These are phyloP conservation scores for Nitzschia putrida DNA, from an alignment of 108 stramenopile species.

Conservation along the genomic window DNA sequence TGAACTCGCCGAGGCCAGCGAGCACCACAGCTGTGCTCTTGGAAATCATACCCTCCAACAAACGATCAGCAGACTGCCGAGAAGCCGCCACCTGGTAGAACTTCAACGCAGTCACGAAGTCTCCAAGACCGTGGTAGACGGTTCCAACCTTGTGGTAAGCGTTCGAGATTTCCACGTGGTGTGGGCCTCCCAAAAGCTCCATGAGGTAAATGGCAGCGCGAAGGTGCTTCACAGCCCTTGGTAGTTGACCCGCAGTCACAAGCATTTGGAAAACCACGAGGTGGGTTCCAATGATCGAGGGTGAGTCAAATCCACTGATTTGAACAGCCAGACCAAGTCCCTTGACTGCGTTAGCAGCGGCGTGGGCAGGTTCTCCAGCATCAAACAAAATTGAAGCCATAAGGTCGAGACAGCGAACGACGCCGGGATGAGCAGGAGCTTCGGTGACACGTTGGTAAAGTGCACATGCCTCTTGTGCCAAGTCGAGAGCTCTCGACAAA, in stretches of 20 bases:
- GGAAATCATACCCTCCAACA: conserved; percentile 67
- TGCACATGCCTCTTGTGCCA: conserved; percentile 74
- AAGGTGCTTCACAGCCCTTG: conserved; percentile 70
- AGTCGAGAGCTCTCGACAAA: conserved; percentile 68
- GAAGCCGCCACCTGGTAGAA: conserved; percentile 58
- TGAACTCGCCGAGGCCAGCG: conserved; percentile 61
- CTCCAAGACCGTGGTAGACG: conserved; percentile 64
- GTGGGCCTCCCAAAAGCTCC: conserved; percentile 83
- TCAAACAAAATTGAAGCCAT: conserved; percentile 75
- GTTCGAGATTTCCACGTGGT: conserved; percentile 68
- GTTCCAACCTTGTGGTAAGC: conserved; percentile 84
- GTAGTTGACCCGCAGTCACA: conserved; percentile 41
- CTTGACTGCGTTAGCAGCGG: conserved; percentile 63
- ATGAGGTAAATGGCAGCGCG: conserved; percentile 84
- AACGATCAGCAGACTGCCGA: conserved; percentile 57
- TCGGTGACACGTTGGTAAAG: conserved; percentile 83
- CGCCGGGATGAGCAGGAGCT: conserved; percentile 68
- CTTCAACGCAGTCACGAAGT: conserved; percentile 48
- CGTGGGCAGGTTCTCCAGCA: conserved; percentile 64
- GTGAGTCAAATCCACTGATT: conserved; percentile 80
- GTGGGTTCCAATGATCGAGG: conserved; percentile 60
- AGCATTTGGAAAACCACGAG: conserved; percentile 61
- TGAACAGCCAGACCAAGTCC: conserved; percentile 79
- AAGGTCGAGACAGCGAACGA: conserved; percentile 70
- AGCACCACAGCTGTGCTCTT: conserved; percentile 56